These are phyloP conservation scores for Clavaria fumosa DNA, from an alignment of 768 basidiomycete genomes.

Conservation along the genomic window DNA sequence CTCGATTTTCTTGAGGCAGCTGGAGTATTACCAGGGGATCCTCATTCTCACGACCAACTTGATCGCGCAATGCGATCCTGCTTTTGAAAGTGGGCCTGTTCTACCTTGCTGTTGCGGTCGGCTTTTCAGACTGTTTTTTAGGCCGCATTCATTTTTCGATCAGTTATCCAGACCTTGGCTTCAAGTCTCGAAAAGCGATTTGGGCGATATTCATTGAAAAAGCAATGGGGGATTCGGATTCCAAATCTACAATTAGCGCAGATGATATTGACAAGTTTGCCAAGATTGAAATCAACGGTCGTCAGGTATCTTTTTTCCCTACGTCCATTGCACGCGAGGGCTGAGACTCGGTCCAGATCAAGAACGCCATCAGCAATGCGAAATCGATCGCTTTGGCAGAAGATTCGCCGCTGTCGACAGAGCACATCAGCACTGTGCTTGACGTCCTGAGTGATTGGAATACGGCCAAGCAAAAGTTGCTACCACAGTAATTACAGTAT, in stretches of 20 bases:
- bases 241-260: constrained; percentile 17
- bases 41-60: constrained; percentile 43
- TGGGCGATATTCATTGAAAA: constrained; percentile 46
- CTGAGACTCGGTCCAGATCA: too few relatives aligned
- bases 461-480: too few relatives aligned
- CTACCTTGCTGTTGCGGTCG: constrained; percentile 49
- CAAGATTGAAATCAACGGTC: constrained; percentile 38
- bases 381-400: constrained; percentile 37
- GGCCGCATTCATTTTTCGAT: constrained; percentile 40
- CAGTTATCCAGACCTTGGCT: too few relatives aligned
- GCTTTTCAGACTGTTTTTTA: constrained; percentile 38
- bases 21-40: constrained; percentile 41
- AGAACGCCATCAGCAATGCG: constrained; percentile 53
- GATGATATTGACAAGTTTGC: constrained; percentile 33
- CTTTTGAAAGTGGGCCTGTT: constrained; percentile 58
- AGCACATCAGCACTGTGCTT: constrained; percentile 39
- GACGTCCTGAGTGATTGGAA: constrained; percentile 51
- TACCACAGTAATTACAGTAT: too few relatives aligned
- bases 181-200: too few relatives aligned
- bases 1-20: constrained; percentile 45
- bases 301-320: too few relatives aligned
- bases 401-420: constrained; percentile 27
- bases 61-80: constrained; percentile 46
- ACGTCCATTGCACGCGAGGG: too few relatives aligned
- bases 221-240: constrained; percentile 14